Conservation (phyloP, 768 basidiomycete genomes). For the Tricholoma saponaceum region DNA sequence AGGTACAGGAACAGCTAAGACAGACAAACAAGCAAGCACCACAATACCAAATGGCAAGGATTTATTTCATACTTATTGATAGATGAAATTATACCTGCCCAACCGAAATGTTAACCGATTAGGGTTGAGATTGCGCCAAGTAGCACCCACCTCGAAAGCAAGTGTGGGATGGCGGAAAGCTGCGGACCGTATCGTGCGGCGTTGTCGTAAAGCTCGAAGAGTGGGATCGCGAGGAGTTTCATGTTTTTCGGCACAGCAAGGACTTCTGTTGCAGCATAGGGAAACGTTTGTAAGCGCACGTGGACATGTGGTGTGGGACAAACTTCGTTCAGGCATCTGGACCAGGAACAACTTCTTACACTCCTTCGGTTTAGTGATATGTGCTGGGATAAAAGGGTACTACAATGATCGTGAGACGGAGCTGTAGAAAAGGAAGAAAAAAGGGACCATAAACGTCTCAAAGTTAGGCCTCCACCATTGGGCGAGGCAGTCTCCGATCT, state of each 20-base stretch:
- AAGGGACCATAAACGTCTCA: slow-evolving; percentile 94
- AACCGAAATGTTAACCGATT: slow-evolving; percentile 24
- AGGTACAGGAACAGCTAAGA: background rate
- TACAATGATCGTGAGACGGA: slow-evolving; percentile 23
- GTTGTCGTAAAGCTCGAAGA: slow-evolving; percentile 98
- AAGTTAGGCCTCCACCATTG: slow-evolving; percentile 99
- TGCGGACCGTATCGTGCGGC: slow-evolving; percentile 94
- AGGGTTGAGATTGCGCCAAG: background rate
- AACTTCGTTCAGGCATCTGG: slow-evolving; percentile 92
- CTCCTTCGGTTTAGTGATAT: slow-evolving; percentile 97
- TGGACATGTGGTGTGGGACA: slow-evolving; percentile 26
- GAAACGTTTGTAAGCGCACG: background rate
- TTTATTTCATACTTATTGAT: slow-evolving; percentile 43
- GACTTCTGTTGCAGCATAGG: slow-evolving; percentile 54
- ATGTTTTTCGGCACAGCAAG: slow-evolving; percentile 98
- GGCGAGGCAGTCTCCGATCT: slow-evolving; percentile 93
- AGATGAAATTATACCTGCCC: slow-evolving; percentile 77
- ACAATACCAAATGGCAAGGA: background rate
- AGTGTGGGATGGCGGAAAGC: slow-evolving; percentile 88
- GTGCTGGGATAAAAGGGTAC: slow-evolving; percentile 94
- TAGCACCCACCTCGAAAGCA: slow-evolving; percentile 68
- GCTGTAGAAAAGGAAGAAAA: background rate
- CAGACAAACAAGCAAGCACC: background rate
- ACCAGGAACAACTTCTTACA: slow-evolving; percentile 95
- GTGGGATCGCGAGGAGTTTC: slow-evolving; percentile 94